Percentiles rank a stretch among this genome's conserved stretches.
These are phyloP conservation scores for Penicillium griseofulvum DNA, from an alignment of 2,329 filamentous ascomycete genomes.

Conservation along the genomic window DNA sequence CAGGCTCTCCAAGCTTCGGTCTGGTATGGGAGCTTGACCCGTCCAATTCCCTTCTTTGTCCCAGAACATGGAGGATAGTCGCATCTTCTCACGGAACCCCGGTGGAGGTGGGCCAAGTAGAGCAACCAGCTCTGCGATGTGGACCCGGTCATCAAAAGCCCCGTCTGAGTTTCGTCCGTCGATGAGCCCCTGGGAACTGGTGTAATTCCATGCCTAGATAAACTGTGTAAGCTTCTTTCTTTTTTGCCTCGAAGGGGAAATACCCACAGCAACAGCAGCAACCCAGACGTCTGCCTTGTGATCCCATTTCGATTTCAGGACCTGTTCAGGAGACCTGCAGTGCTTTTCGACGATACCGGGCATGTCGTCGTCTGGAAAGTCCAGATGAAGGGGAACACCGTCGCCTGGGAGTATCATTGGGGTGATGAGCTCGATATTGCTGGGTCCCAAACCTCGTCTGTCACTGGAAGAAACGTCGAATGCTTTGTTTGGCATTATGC, in stretches of 20 bases:
- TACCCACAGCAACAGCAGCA: background rate
- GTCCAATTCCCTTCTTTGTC: conserved; percentile 24
- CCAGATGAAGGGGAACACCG: background rate
- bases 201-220: conserved; percentile 3
- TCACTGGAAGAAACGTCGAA: background rate
- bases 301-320: background rate
- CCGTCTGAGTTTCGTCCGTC: conserved; percentile 19
- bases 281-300: background rate
- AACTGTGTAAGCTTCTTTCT: background rate
- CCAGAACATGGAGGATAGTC: conserved; percentile 23
- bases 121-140: conserved; percentile 26
- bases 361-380: background rate
- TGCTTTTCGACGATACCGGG: background rate
- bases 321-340: background rate
- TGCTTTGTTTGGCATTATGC: background rate
- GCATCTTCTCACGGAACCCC: conserved; percentile 17
- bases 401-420: background rate
- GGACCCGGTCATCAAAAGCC: conserved; percentile 21
- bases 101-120: conserved; percentile 14
- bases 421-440: background rate
- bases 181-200: conserved; percentile 5
- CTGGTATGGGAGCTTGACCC: conserved; percentile 15
- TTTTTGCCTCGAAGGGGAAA: too few relatives aligned
- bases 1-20: conserved; percentile 12
- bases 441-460: background rate